Conservation (phyloP, 495 filamentous ascomycete species). For the Aspergillus bridgeri region DNA sequence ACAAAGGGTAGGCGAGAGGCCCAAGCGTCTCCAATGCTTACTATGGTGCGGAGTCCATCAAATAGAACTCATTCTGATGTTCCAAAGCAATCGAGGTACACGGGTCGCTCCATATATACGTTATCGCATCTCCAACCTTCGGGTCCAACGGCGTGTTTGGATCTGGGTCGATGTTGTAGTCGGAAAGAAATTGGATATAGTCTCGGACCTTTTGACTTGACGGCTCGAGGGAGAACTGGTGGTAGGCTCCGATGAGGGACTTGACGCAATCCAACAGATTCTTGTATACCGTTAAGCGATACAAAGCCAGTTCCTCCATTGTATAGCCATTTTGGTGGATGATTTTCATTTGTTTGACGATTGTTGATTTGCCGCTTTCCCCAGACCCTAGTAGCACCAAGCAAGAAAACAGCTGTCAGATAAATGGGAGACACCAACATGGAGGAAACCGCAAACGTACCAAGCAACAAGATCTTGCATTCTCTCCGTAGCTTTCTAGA, state of each 20-base stretch:
- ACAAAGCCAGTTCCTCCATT: conserved; percentile 83
- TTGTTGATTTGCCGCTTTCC: conserved; percentile 98
- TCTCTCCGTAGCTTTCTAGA: conserved; percentile 84
- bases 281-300: conserved; percentile 95
- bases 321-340: conserved; percentile 98
- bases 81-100: conserved; percentile 83
- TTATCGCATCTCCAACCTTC: conserved; percentile 76
- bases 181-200: conserved; percentile 72
- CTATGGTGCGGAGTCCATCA: conserved; percentile 99
- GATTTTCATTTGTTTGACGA: conserved; percentile 99
- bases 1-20: not conserved
- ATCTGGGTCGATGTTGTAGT: conserved; percentile 87
- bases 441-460: conserved; percentile 49
- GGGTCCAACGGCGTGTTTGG: conserved; percentile 76
- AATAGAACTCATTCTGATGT: conserved; percentile 94
- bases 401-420: conserved; percentile 3
- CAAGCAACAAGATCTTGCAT: conserved; percentile 96
- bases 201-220: conserved; percentile 65
- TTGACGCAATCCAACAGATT: conserved; percentile 96
- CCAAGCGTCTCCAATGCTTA: conserved; percentile 45
- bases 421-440: not conserved
- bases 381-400: conserved; percentile 67
- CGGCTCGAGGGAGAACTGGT: conserved; percentile 79
- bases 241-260: conserved; percentile 81
- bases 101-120: conserved; percentile 85